Percentiles rank a stretch among this genome's conserved stretches.
These are phyloP conservation scores for Xylaria castorea DNA, from an alignment of 495 filamentous ascomycete species.

Conservation along the genomic window DNA sequence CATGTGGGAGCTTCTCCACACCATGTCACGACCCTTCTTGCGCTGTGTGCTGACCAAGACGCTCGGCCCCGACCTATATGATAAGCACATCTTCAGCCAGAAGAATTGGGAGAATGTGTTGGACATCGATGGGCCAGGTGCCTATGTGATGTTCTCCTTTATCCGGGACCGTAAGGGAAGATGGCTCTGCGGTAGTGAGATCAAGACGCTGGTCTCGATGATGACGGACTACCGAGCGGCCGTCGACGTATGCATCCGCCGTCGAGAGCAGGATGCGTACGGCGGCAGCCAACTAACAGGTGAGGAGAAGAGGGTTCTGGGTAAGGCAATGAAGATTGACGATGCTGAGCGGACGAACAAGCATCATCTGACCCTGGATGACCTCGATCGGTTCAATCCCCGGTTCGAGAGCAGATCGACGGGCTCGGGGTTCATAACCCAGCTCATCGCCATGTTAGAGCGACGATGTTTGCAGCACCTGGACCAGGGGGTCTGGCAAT, in stretches of 20 bases:
- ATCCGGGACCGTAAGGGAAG: conserved; percentile 6
- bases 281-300: not conserved
- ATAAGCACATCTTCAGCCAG: not conserved
- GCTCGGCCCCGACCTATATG: conserved; percentile 14
- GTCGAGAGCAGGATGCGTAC: not conserved
- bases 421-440: not conserved
- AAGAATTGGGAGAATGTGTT: conserved; percentile 9
- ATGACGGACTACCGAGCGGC: not conserved
- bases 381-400: not conserved
- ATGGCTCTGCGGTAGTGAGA: conserved; percentile 17
- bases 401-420: conserved; percentile 3
- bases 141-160: conserved; percentile 15
- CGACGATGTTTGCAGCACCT: not conserved
- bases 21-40: conserved; percentile 15
- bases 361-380: not conserved
- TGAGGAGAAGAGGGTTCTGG: not conserved
- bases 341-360: not conserved
- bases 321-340: conserved; percentile 21
- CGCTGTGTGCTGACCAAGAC: conserved; percentile 21
- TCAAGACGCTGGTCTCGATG: not conserved
- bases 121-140: conserved; percentile 8
- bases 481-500: not conserved
- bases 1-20: not conserved
- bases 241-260: not conserved
- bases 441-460: not conserved